Evolutionary conservation across 2,329 filamentous ascomycete species (phyloP), one percentile per base, ranked within the genome.

Genomic region (Fusarium aywerte): DNA sequence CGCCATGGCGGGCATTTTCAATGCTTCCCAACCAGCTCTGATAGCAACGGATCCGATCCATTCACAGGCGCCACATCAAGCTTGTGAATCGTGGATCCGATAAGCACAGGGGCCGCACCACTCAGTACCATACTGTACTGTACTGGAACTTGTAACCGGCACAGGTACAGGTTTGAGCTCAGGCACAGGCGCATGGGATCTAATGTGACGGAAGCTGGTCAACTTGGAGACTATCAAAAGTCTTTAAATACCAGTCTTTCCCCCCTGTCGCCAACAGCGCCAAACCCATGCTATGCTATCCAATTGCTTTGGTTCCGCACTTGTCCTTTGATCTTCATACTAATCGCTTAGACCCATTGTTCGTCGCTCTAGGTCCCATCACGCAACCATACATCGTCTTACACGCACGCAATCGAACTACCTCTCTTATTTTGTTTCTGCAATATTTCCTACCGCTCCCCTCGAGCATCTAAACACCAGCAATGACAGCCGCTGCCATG

Each of bases 401-500:
- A 65, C 51, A 71, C 58, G 45, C 45, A 49, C 31, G 54, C 69
- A 45, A 36, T 54, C 42, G 21, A 53, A 58, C 49, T 49, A 42
- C 43, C 48, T 56, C 40, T 48, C 45, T 49, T 65, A 38, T 53
- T 61, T 58, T 69, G 55, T 50, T 61, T 65, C 45, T 39, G 38
- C 48, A 36, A 36, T 50, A 48, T 51, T 33, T 56, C 45, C 33
- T 51, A 49, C 47, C 52, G 64, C 68, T 72, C 69, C 45, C 36
- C 39, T 25, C 52, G 65, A 67, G 66, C 68, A 58, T 59, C 49
- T 54, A 32, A 45, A 62, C 47, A 45, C 51, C 60, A 38, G 75
- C 60, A 66, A 87, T 86, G 83, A 82, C 85, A 69, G 77, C 84
- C 71, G 77, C 84, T 63, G 79, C 82, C 50, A 82, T 83, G 78